phyloP scores from a whole-genome alignment of 108 stramenopile genomes.

The Cylindrotheca closterium region DNA sequence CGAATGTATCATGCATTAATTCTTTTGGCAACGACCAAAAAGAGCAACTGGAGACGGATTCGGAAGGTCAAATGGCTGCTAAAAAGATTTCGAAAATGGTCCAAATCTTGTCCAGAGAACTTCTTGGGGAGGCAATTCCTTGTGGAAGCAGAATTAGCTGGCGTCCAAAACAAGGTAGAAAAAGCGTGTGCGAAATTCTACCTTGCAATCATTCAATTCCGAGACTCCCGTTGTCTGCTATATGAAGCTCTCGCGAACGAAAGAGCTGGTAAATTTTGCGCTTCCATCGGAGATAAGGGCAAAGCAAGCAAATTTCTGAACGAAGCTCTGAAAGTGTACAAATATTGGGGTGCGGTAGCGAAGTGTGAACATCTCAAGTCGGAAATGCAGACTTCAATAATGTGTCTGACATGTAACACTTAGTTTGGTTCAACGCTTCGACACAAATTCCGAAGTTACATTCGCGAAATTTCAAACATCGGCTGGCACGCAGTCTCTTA shows the following conservation, averaged over 20 bases:
- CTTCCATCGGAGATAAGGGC: constrained; percentile 4
- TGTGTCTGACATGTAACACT: neutral
- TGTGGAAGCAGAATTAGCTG: constrained; percentile 5
- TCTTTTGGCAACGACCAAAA: neutral
- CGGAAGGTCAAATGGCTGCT: neutral
- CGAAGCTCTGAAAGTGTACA: constrained; percentile 36
- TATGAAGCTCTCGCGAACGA: constrained; percentile 46
- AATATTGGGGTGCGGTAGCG: constrained; percentile 38
- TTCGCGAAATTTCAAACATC: too few relatives aligned
- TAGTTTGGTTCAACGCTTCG: too few relatives aligned
- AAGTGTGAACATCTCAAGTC: constrained; percentile 25
- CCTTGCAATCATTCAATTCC: constrained; percentile 24
- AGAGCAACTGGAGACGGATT: neutral
- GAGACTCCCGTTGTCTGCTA: constrained; percentile 32
- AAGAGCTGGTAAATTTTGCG: constrained; percentile 18
- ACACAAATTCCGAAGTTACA: too few relatives aligned
- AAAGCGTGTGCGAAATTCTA: constrained; percentile 19
- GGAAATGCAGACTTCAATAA: neutral
- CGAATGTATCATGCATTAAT: neutral
- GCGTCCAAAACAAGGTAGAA: neutral
- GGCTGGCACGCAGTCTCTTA: too few relatives aligned
- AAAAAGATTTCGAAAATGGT: constrained; percentile 2
- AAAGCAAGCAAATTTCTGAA: constrained; percentile 16
- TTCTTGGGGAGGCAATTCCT: neutral
- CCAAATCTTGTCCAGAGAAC: constrained; percentile 3